A percentile compares a stretch with the other conserved stretches of the same genome.
These are phyloP conservation scores for Neurospora crassa DNA, from an alignment of 2,329 filamentous ascomycete genomes.

Conservation along the genomic window DNA sequence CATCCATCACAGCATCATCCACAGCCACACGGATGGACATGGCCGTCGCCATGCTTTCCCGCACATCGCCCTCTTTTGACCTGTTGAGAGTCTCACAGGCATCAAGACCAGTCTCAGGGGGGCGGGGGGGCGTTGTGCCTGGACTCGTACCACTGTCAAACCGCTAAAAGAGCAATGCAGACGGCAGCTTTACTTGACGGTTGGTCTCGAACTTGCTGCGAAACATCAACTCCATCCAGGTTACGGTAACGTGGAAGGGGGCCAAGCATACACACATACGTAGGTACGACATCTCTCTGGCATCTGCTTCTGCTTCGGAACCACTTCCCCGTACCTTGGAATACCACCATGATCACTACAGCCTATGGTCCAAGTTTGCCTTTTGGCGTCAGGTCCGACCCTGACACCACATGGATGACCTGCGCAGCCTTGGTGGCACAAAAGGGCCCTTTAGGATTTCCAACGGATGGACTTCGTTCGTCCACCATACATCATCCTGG, in stretches of 20 bases:
- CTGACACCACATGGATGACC: background rate
- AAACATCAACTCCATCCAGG: background rate
- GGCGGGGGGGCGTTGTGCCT: background rate
- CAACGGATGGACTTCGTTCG: constrained; percentile 10
- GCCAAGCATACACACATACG: background rate
- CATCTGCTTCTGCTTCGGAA: background rate
- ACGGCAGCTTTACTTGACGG: background rate
- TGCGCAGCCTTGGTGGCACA: background rate
- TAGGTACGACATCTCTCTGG: background rate
- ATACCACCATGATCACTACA: background rate
- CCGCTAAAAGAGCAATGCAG: background rate
- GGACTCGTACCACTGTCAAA: background rate
- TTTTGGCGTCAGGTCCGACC: background rate
- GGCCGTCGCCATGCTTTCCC: background rate
- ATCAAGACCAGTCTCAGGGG: background rate
- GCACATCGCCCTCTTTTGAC: background rate
- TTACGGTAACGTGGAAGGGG: background rate
- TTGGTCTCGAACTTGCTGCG: background rate
- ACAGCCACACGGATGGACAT: background rate
- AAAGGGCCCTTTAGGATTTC: constrained; percentile 1
- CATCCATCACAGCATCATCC: background rate
- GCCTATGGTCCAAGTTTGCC: background rate
- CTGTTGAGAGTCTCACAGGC: background rate
- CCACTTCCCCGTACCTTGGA: background rate
- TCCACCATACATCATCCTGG: constrained; percentile 11